A percentile compares a stretch with the other conserved stretches of the same genome.
Evolutionary conservation across 306 rosid genomes (phyloP).

Genomic region (Fragaria vesca): DNA sequence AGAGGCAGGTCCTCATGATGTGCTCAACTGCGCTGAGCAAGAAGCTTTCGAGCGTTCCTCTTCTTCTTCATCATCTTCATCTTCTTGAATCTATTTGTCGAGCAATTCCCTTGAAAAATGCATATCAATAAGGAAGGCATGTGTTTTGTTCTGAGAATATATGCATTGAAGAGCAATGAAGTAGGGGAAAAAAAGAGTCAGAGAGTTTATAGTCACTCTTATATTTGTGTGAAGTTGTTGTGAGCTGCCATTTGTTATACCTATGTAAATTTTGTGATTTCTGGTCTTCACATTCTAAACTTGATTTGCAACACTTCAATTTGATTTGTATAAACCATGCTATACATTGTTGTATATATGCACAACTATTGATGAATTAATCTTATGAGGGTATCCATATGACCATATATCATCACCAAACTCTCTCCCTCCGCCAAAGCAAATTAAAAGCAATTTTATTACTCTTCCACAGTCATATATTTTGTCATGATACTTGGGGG

Average conservation of each 20-base stretch:
- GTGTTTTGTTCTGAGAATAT: background rate
- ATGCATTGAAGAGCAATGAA: background rate
- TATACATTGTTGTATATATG: background rate
- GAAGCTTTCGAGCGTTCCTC: constrained; percentile 56
- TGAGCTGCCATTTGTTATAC: background rate
- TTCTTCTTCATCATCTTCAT: constrained; percentile 42
- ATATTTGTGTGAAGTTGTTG: constrained; percentile 12
- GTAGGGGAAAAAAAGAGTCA: background rate
- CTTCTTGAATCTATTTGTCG: constrained; percentile 9
- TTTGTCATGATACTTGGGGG: too few relatives aligned
- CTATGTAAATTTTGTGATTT: constrained; percentile 15
- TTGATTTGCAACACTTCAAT: background rate
- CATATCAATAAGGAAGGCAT: background rate
- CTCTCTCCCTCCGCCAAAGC: too few relatives aligned
- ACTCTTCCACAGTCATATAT: too few relatives aligned
- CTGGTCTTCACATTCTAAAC: background rate
- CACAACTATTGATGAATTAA: background rate
- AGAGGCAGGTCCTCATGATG: constrained; percentile 65
- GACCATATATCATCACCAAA: too few relatives aligned
- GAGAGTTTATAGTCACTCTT: background rate
- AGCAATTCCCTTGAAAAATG: background rate
- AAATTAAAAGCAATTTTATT: too few relatives aligned
- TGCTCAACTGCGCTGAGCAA: constrained; percentile 65
- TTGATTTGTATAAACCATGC: constrained; percentile 16
- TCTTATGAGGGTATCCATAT: background rate